A percentile compares a stretch with the other conserved stretches of the same genome.
Evolutionary conservation across 78 protist species (phyloP).

Genomic region (Chrysochromulina parva): DNA sequence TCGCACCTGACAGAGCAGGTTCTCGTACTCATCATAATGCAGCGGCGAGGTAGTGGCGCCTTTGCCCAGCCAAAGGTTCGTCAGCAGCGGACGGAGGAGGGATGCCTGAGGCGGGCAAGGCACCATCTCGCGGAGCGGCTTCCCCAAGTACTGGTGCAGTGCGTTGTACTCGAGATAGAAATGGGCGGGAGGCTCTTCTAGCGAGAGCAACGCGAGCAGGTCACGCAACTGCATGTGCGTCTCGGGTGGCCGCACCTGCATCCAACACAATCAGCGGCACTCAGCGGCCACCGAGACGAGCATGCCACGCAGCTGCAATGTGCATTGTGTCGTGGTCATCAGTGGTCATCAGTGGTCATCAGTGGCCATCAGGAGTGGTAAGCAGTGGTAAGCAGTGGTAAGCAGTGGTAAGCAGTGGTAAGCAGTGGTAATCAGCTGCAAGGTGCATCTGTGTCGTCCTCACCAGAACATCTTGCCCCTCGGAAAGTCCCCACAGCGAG

Average conservation of each 20-base stretch:
- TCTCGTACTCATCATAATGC: background rate
- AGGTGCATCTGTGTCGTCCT: background rate
- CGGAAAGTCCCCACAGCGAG: background rate
- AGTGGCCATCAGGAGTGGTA: too few species aligned
- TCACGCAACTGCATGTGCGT: background rate
- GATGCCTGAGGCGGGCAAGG: background rate
- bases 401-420: too few species aligned
- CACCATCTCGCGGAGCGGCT: background rate
- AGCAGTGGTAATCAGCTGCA: too few species aligned
- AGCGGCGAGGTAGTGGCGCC: background rate
- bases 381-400: too few species aligned
- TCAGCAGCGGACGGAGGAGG: background rate
- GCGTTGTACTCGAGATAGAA: constrained; percentile 13
- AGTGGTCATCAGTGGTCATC: too few species aligned
- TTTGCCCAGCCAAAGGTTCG: background rate
- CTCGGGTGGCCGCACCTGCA: constrained; percentile 7
- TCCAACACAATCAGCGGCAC: too few species aligned
- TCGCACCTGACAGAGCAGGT: background rate
- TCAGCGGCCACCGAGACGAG: too few species aligned
- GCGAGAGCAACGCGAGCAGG: background rate
- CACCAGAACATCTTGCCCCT: background rate
- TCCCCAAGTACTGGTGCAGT: background rate
- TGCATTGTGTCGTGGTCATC: too few species aligned
- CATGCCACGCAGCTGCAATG: too few species aligned
- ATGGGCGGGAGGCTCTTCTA: too few species aligned